Evolutionary conservation across 495 filamentous ascomycete genomes (phyloP).

Genomic region (Lichenothelia convexa): DNA sequence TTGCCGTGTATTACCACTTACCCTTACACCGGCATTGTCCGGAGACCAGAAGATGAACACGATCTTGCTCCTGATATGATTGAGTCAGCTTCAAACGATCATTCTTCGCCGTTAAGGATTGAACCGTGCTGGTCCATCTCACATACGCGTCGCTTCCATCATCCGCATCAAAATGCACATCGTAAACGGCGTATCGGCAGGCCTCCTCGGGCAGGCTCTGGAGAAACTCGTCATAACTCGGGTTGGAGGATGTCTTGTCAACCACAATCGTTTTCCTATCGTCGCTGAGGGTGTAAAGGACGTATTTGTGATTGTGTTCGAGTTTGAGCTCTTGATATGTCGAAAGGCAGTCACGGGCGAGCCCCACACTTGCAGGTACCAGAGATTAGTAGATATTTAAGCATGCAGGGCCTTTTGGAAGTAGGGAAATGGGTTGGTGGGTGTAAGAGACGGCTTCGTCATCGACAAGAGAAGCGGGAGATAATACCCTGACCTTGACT

Average conservation of each 20-base stretch:
- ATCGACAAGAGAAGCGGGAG: neutral
- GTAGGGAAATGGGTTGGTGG: neutral
- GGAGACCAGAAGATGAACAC: conserved; percentile 91
- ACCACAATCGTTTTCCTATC: conserved; percentile 81
- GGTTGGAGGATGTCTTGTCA: conserved; percentile 44
- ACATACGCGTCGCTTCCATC: too few species aligned
- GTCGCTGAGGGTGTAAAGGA: conserved; percentile 94
- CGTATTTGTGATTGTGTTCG: conserved; percentile 72
- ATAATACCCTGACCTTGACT: neutral
- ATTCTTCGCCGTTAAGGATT: too few species aligned
- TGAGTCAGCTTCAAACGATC: too few species aligned
- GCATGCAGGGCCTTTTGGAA: neutral
- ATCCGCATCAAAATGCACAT: conserved; percentile 67
- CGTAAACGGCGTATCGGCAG: conserved; percentile 86
- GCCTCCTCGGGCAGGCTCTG: conserved; percentile 59
- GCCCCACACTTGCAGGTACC: conserved; percentile 53
- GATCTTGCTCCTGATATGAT: conserved; percentile 66
- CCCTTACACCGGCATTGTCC: conserved; percentile 61
- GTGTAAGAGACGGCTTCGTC: neutral
- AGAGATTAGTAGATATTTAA: neutral
- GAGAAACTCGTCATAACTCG: conserved; percentile 40
- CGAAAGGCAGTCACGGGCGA: conserved; percentile 61
- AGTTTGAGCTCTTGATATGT: conserved; percentile 85
- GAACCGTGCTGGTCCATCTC: too few species aligned
- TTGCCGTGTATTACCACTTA: too few species aligned